A percentile compares a stretch with the other conserved stretches of the same genome.
Evolutionary conservation across 257 asterid species (phyloP).

Genomic region (Przewalskia tangutica): DNA sequence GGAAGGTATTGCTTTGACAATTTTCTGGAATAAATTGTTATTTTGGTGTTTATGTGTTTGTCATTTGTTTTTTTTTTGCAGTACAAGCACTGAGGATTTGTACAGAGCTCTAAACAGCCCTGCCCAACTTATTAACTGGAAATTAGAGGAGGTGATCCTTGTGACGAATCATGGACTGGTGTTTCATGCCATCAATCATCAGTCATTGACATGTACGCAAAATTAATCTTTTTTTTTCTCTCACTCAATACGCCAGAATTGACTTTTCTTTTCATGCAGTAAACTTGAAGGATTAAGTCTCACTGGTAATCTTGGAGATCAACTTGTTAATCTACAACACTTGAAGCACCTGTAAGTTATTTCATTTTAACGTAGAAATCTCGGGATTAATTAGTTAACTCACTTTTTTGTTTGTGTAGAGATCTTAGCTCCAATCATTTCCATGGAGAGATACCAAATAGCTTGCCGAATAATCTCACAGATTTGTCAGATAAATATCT

Average conservation of each 20-base stretch:
- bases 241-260: neutral
- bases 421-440: conserved; percentile 74
- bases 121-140: conserved; percentile 54
- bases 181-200: conserved; percentile 61
- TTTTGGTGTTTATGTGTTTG: neutral
- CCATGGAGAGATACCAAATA: conserved; percentile 52
- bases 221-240: neutral
- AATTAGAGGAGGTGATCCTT: conserved; percentile 70
- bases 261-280: conserved; percentile 26
- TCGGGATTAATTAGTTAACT: neutral
- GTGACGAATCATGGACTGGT: conserved; percentile 72
- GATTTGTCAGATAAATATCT: conserved; percentile 44
- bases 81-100: conserved; percentile 67
- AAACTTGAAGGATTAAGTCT: conserved; percentile 61
- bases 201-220: conserved; percentile 44
- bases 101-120: conserved; percentile 62
- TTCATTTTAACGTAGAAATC: neutral
- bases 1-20: conserved; percentile 37
- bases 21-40: too few relatives aligned
- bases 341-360: conserved; percentile 65
- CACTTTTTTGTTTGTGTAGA: conserved; percentile 26
- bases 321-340: conserved; percentile 46
- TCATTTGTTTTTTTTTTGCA: conserved; percentile 37
- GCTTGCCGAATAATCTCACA: conserved; percentile 62
- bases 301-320: conserved; percentile 47